These are phyloP conservation scores for Wickerhamomyces bovis DNA, from an alignment of 805 yeast species.

Conservation along the genomic window DNA sequence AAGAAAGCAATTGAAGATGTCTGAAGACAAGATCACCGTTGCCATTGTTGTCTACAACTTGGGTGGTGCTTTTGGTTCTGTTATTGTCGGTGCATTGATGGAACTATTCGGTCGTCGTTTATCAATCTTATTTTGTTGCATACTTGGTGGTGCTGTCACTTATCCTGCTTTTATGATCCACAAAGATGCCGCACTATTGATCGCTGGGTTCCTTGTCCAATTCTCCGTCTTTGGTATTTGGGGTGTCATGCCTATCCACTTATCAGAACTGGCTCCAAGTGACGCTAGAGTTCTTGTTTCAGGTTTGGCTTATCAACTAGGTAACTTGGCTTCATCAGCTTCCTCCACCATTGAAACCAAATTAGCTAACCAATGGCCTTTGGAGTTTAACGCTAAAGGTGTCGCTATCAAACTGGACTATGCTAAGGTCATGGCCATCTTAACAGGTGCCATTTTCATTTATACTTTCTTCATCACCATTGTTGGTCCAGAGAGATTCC, in stretches of 20 bases:
- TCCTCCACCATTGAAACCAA: conserved; percentile 65
- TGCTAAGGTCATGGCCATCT: conserved; percentile 64
- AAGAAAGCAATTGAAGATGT: conserved; percentile 43
- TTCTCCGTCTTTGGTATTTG: conserved; percentile 66
- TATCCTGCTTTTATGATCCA: conserved; percentile 51
- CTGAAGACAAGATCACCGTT: conserved; percentile 46
- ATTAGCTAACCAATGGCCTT: conserved; percentile 57
- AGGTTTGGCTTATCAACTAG: conserved; percentile 64
- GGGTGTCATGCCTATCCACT: conserved; percentile 65
- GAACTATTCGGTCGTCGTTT: conserved; percentile 61
- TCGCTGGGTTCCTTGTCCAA: conserved; percentile 62
- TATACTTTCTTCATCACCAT: conserved; percentile 41
- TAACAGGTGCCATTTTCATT: conserved; percentile 61
- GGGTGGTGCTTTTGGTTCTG: conserved; percentile 64
- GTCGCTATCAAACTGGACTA: conserved; percentile 36
- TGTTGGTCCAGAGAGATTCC: conserved; percentile 53
- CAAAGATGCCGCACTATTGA: conserved; percentile 36
- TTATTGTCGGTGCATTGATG: conserved; percentile 48
- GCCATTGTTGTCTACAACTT: conserved; percentile 57
- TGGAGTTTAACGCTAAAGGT: conserved; percentile 29
- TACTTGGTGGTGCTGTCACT: conserved; percentile 52
- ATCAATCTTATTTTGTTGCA: conserved; percentile 43
- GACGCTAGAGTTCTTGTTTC: conserved; percentile 56
- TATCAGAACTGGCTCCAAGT: conserved; percentile 62
- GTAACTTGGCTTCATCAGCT: conserved; percentile 68